Percentiles rank a stretch among this genome's conserved stretches.
Evolutionary conservation across 2,329 filamentous ascomycete genomes (phyloP).

Genomic region (Albifimbria verrucaria): DNA sequence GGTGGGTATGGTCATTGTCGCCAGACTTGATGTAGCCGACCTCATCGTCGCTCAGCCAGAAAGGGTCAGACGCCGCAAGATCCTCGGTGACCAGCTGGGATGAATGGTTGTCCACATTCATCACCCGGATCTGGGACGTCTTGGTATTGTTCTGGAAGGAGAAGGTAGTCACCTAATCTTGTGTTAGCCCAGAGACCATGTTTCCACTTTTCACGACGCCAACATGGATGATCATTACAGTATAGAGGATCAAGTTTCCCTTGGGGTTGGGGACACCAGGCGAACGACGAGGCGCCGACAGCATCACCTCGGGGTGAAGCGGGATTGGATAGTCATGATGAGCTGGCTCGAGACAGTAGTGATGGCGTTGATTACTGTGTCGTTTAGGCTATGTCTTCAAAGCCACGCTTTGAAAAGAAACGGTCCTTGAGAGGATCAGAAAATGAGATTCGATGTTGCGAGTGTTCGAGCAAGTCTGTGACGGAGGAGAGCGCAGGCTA

Average conservation of each 20-base stretch:
- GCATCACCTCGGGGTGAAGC: slow-evolving; percentile 73
- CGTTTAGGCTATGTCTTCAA: too few relatives aligned
- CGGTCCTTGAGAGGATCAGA: too few relatives aligned
- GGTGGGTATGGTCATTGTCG: slow-evolving; percentile 43
- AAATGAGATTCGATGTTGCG: too few relatives aligned
- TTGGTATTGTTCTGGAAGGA: slow-evolving; percentile 74
- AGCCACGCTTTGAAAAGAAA: too few relatives aligned
- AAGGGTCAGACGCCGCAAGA: slow-evolving; percentile 62
- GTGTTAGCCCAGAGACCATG: too few relatives aligned
- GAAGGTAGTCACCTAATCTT: slow-evolving; percentile 62
- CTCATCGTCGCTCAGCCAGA: slow-evolving; percentile 71
- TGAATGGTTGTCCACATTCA: slow-evolving; percentile 66
- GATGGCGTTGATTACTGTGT: too few relatives aligned
- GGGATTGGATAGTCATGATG: slow-evolving; percentile 67
- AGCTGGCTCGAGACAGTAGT: too few relatives aligned
- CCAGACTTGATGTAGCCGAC: slow-evolving; percentile 51
- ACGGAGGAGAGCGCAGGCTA: too few relatives aligned
- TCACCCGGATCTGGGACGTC: slow-evolving; percentile 63
- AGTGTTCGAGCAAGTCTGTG: too few relatives aligned
- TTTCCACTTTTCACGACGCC: not conserved
- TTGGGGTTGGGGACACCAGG: slow-evolving; percentile 65
- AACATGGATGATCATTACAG: slow-evolving; percentile 33
- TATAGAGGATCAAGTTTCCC: slow-evolving; percentile 64
- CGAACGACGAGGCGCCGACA: slow-evolving; percentile 72
- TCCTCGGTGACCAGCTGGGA: slow-evolving; percentile 65